Base-by-base conservation (phyloP, 2,329 filamentous ascomycete genomes). In the Ceratocystiopsis sp. region DNA sequence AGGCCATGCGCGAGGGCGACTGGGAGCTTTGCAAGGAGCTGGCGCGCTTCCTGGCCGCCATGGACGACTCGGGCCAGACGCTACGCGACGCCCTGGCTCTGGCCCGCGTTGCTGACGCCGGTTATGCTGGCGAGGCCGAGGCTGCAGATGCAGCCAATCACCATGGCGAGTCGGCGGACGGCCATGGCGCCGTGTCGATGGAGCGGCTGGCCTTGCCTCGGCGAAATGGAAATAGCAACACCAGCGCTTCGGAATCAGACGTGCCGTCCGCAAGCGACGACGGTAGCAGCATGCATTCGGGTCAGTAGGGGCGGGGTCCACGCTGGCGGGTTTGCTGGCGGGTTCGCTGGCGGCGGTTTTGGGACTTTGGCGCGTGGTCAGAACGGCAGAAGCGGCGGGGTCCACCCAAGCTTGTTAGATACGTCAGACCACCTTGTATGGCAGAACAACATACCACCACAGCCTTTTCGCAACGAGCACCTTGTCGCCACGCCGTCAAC, bases 1-100 rank as follows among this genome's bases (percentile, higher is more conserved):
- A 83, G 40, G 91, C 89, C 1, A 89, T 87, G 53, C 69, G 76
- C 32, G 85, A 87, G 58, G 77, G 78, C 40, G 89, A 96, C 55
- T 98, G 87, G 86, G 87, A 96, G 52, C 64, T 98, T 25, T 96
- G 91, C 62, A 91, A 86, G 53, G 91, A 98, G 59, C 69, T 98
- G 25, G 87, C 91, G 12, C 71, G 89, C n/a, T 98, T 98, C 60
- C 64, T 98, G 45, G 86, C 93, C 39, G 89, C 89, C 6, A 76
- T 98, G 53, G 91, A 98, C 55, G 79, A 84, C 50, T 82, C 78
- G 14, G 91, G 91, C 0, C 76, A 80, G 50, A 89, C 84, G 38
- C 66, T 98, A 40, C 68, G 74, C 43, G 74, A 80, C 52, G 82
- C 81, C 2, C 68, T 93, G 59, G 71, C 75, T 51, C 66, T 75